A percentile compares a stretch with the other conserved stretches of the same genome.
Evolutionary conservation across 2,329 filamentous ascomycete genomes (phyloP).

Genomic region (Fusarium subtropicale): DNA sequence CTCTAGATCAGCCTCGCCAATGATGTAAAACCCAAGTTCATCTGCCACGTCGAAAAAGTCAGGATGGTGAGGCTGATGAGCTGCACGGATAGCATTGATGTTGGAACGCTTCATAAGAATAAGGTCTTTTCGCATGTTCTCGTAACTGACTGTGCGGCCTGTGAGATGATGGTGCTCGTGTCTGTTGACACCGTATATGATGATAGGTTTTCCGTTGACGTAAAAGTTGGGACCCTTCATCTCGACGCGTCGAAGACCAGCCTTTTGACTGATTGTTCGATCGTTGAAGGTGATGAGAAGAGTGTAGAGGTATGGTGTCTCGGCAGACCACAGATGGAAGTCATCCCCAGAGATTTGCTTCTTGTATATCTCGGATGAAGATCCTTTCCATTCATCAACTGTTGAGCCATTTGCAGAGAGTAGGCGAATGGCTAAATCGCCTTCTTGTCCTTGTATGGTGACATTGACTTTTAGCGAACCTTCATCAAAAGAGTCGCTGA

Average conservation of each 20-base stretch:
- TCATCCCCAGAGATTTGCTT: slow-evolving; percentile 57
- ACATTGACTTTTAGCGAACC: slow-evolving; percentile 62
- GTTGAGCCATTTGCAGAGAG: slow-evolving; percentile 50
- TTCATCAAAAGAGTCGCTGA: slow-evolving; percentile 67
- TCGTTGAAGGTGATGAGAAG: slow-evolving; percentile 53
- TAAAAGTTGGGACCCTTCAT: slow-evolving; percentile 70
- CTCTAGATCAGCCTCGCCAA: slow-evolving; percentile 68
- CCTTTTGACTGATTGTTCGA: slow-evolving; percentile 61
- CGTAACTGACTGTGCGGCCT: slow-evolving; percentile 71
- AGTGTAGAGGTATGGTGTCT: slow-evolving; percentile 72
- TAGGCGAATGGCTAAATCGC: slow-evolving; percentile 54
- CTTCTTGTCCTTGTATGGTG: slow-evolving; percentile 58
- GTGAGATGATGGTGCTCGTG: slow-evolving; percentile 76
- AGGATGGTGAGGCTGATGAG: slow-evolving; percentile 73
- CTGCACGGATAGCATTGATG: slow-evolving; percentile 76
- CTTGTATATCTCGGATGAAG: slow-evolving; percentile 52
- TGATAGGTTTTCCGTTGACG: slow-evolving; percentile 73
- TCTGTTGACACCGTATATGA: slow-evolving; percentile 75
- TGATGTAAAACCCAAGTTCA: slow-evolving; percentile 72
- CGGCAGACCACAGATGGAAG: slow-evolving; percentile 75
- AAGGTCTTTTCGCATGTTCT: slow-evolving; percentile 71
- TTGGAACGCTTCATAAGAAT: slow-evolving; percentile 75
- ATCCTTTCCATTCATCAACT: slow-evolving; percentile 44
- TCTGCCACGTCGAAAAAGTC: slow-evolving; percentile 71
- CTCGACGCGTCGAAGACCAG: slow-evolving; percentile 74